Conservation (phyloP, 176 grass and related monocot species). For the Pontederia paniculata region DNA sequence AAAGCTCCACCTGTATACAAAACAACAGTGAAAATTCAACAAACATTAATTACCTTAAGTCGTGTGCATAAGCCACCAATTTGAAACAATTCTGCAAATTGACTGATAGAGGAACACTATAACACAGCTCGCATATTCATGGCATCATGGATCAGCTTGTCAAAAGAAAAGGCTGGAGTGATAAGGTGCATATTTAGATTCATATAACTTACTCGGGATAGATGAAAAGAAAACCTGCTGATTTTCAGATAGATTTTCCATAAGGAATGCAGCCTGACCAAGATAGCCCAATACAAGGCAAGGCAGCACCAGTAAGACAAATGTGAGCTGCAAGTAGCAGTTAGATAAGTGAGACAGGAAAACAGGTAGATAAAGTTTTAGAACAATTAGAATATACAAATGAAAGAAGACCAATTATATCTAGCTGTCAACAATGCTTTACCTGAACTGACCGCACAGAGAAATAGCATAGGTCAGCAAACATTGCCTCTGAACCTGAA, state of each 20-base stretch:
- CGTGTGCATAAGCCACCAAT: too few species aligned
- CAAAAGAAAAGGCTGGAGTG: background rate
- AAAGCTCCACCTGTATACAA: constrained; percentile 54
- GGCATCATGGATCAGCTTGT: background rate
- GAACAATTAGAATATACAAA: constrained; percentile 9
- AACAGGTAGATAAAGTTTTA: constrained; percentile 28
- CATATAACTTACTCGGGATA: constrained; percentile 74
- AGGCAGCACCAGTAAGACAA: constrained; percentile 87
- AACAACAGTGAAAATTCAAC: constrained; percentile 10
- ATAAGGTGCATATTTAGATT: background rate
- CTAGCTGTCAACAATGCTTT: constrained; percentile 11
- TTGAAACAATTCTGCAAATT: too few species aligned
- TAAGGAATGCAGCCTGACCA: constrained; percentile 92
- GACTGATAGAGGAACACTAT: background rate
- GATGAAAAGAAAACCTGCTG: constrained; percentile 98
- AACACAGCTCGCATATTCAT: background rate
- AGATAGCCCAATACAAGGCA: constrained; percentile 94
- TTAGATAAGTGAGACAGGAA: constrained; percentile 5
- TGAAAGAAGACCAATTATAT: constrained; percentile 13
- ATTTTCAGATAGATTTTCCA: constrained; percentile 75
- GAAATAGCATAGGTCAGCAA: constrained; percentile 99
- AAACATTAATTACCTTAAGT: constrained; percentile 10
- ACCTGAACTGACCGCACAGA: constrained; percentile 96
- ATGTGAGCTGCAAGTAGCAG: constrained; percentile 64
- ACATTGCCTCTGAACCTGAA: constrained; percentile 98